A percentile compares a stretch with the other conserved stretches of the same genome.
These are phyloP conservation scores for Cryptosporidium canis DNA, from an alignment of 169 alveolate genomes.

Conservation along the genomic window DNA sequence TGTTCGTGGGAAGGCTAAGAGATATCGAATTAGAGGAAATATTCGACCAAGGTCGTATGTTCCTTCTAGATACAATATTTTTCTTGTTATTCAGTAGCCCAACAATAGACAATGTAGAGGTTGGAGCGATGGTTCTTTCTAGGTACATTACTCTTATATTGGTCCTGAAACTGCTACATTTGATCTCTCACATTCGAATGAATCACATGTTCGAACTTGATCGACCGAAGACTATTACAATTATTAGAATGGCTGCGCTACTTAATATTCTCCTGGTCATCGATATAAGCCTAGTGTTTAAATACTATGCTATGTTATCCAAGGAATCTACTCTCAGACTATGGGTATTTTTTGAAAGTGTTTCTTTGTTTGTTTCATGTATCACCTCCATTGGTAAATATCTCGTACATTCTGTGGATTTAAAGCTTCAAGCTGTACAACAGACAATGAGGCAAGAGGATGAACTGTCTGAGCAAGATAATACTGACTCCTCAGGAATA, in stretches of 20 bases:
- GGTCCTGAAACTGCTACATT: slow-evolving; percentile 83
- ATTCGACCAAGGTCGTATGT: slow-evolving; percentile 83
- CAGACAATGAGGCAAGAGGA: not conserved
- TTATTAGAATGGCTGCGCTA: slow-evolving; percentile 68
- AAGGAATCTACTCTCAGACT: slow-evolving; percentile 83
- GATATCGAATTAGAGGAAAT: slow-evolving; percentile 76
- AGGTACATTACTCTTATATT: slow-evolving; percentile 80
- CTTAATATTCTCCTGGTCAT: slow-evolving; percentile 76
- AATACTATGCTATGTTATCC: slow-evolving; percentile 76
- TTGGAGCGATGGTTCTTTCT: slow-evolving; percentile 78
- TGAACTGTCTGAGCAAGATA: not conserved
- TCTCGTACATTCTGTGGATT: slow-evolving; percentile 74
- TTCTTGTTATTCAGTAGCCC: slow-evolving; percentile 86
- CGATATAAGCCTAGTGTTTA: slow-evolving; percentile 75
- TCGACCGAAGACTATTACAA: slow-evolving; percentile 78
- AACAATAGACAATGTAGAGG: slow-evolving; percentile 83
- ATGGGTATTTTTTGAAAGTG: slow-evolving; percentile 86
- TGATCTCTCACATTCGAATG: slow-evolving; percentile 81
- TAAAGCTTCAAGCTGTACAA: slow-evolving; percentile 57
- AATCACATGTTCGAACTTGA: slow-evolving; percentile 85
- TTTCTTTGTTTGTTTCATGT: slow-evolving; percentile 74
- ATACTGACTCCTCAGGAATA: not conserved
- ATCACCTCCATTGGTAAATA: slow-evolving; percentile 74
- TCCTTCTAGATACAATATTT: slow-evolving; percentile 84
- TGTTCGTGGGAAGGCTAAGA: slow-evolving; percentile 39